Evolutionary conservation across 2,329 filamentous ascomycete genomes (phyloP).

Genomic region (Diaporthe ampelina): DNA sequence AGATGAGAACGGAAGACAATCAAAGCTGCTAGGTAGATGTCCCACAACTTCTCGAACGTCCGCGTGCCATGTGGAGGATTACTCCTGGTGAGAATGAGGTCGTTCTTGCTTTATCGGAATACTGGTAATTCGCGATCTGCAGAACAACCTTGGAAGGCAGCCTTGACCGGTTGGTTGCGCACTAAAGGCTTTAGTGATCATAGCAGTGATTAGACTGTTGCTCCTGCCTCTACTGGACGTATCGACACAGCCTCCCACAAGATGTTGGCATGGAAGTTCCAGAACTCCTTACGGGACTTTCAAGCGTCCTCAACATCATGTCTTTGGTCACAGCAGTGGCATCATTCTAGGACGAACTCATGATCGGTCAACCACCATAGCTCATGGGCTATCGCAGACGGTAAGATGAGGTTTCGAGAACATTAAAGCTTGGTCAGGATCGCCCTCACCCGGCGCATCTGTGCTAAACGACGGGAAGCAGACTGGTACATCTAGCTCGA

Average conservation of each 20-base stretch:
- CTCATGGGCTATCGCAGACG: background rate
- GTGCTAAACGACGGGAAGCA: background rate
- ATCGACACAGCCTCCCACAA: background rate
- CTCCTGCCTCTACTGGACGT: background rate
- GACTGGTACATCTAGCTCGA: conserved; percentile 15
- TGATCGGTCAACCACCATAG: background rate
- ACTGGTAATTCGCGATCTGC: background rate
- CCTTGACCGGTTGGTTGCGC: background rate
- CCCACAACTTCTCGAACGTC: background rate
- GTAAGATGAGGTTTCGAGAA: conserved; percentile 6
- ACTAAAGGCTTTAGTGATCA: background rate
- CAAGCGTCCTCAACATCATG: background rate
- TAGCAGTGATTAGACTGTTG: background rate
- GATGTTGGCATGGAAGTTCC: background rate
- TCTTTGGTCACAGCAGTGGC: background rate
- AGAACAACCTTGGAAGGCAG: background rate
- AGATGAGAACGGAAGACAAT: no score
- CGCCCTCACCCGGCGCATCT: background rate
- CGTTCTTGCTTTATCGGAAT: background rate
- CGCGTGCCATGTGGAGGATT: background rate
- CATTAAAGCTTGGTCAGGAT: background rate
- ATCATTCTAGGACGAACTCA: background rate
- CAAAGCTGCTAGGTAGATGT: background rate
- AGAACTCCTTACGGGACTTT: background rate
- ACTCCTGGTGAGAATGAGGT: background rate